Evolutionary conservation across 148 eudicot genomes (phyloP), one percentile per base, ranked within the genome.

Genomic region (Gaultheria prostrata): DNA sequence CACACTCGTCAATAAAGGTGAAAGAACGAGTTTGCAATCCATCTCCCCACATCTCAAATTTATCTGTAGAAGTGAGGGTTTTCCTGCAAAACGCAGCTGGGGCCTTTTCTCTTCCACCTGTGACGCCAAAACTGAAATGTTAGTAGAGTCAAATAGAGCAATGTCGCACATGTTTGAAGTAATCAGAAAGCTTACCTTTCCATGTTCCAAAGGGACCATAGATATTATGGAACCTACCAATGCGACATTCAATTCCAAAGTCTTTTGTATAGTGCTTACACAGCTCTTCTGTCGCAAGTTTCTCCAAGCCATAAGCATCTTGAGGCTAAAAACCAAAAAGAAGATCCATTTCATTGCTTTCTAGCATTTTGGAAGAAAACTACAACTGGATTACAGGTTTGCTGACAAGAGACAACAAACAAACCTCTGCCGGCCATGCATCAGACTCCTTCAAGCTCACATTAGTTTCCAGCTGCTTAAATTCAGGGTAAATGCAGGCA

Each of bases 31-130:
- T 90, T 78, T 90, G 92, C 32, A 84, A 83, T 39, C 92, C 92
- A 83, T 90, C 92, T 49, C 92, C 92, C 92, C 92, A 90, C 92
- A 90, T 90, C 86, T 90, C 92, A 83, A 90, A 90, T 77, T 84
- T 90, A 72, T 90, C 91, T 26, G 87, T 82, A 7, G 91, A 86
- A 43, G 91, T 90, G 53, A 85, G 80, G 30, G 88, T 82, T 82
- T 90, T 90, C 78, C 92, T 85, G 57, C 91, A 88, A 48, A 90
- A 90, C 0, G 92, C 92, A 85, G 92, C 92, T n/a, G 92, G 92
- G 21, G 92, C 92, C 82, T 90, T 90, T 83, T 90, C 92, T 87
- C 92, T 88, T 39, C 92, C 92, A 80, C 92, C 92, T 90, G 84
- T 69, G 54, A 21, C 26, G 13, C 51, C 53, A 14, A 73, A 81